These are phyloP conservation scores for Lablab purpureus DNA, from an alignment of 306 rosid genomes.

Conservation along the genomic window DNA sequence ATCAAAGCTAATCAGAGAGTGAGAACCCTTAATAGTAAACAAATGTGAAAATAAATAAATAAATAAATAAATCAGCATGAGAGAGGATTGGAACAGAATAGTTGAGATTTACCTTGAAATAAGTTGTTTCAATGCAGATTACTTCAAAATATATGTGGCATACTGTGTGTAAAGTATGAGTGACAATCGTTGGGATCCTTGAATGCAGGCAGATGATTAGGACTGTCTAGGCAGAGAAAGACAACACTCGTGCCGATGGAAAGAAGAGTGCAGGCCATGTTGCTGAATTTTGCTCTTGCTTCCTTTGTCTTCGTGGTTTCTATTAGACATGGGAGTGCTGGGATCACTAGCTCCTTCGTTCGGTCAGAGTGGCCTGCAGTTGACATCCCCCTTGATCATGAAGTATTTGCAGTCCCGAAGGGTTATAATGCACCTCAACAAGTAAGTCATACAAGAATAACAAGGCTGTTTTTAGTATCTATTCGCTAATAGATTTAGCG, in stretches of 20 bases:
- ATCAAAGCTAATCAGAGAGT: neutral
- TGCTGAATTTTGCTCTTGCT: slow-evolving; percentile 57
- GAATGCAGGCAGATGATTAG: slow-evolving; percentile 56
- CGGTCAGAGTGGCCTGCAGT: slow-evolving; percentile 86
- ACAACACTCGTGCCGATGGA: neutral
- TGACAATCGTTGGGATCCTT: slow-evolving; percentile 41
- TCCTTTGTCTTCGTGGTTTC: slow-evolving; percentile 57
- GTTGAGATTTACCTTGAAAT: neutral
- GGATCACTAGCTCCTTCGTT: slow-evolving; percentile 81
- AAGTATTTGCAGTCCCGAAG: slow-evolving; percentile 73
- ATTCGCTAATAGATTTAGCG: neutral
- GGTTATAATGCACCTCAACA: slow-evolving; percentile 95
- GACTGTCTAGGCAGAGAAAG: slow-evolving; percentile 38
- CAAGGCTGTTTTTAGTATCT: neutral
- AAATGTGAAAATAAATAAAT: neutral
- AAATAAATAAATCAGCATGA: neutral
- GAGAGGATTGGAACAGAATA: neutral
- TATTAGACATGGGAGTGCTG: slow-evolving; percentile 62
- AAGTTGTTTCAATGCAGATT: neutral
- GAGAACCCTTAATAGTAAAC: neutral
- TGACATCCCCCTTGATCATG: slow-evolving; percentile 78
- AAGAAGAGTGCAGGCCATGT: slow-evolving; percentile 47
- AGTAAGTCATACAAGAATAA: slow-evolving; percentile 53
- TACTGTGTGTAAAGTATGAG: neutral
- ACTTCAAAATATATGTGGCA: neutral